These are phyloP conservation scores for Lactifluus pinguis DNA, from an alignment of 768 basidiomycete species.

Conservation along the genomic window DNA sequence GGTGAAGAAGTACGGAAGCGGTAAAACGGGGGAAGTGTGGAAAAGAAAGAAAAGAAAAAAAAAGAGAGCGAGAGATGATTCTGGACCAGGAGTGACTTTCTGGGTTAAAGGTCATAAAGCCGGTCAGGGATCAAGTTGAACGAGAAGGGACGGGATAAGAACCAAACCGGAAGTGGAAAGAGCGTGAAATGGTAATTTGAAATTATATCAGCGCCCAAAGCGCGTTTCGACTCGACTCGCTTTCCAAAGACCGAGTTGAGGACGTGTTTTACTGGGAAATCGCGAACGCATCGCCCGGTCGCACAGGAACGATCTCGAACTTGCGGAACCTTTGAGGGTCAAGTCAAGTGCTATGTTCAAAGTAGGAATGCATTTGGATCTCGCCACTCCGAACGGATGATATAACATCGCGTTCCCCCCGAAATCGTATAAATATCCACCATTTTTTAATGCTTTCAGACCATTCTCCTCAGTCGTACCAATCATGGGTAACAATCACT, in stretches of 20 bases:
- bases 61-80: background rate
- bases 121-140: background rate
- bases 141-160: background rate
- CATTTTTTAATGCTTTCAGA: background rate
- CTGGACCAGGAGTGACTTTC: background rate
- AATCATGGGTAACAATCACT: conserved; percentile 11
- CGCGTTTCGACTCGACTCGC: background rate
- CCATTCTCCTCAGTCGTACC: background rate
- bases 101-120: background rate
- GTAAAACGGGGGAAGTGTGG: background rate
- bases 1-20: conserved; percentile 5
- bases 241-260: background rate
- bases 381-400: background rate
- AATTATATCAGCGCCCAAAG: background rate
- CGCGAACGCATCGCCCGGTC: background rate
- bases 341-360: background rate
- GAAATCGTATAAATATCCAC: conserved; percentile 13
- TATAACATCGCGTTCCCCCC: background rate
- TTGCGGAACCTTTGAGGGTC: background rate
- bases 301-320: background rate
- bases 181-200: background rate
- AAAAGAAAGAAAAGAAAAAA: too few species aligned
- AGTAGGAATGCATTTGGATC: conserved; percentile 10
- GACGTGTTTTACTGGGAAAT: background rate
- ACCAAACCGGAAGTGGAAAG: background rate